Conservation (phyloP, 352 stramenopile species). For the Phytopythium ostracodes region DNA sequence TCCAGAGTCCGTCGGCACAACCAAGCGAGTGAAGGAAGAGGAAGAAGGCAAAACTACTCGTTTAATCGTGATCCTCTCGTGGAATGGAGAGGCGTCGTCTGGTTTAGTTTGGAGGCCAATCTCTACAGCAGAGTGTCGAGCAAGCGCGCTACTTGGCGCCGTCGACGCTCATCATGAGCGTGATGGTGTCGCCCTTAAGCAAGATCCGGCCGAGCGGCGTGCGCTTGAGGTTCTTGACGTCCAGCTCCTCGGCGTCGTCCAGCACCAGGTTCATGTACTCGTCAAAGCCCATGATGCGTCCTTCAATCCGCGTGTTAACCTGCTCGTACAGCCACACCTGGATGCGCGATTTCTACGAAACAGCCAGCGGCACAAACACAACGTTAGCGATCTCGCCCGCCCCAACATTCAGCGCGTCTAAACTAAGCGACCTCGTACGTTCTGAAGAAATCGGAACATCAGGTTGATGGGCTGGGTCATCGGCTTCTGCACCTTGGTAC, state of each 20-base stretch:
- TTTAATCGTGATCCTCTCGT: neutral
- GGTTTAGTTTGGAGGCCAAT: neutral
- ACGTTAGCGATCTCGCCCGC: neutral
- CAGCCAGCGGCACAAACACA: slow-evolving; percentile 5
- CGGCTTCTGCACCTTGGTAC: slow-evolving; percentile 96
- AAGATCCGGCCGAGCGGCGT: slow-evolving; percentile 96
- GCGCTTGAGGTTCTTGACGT: slow-evolving; percentile 93
- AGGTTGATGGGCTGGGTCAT: slow-evolving; percentile 99
- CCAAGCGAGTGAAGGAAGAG: neutral
- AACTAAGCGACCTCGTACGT: slow-evolving; percentile 51
- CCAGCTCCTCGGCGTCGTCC: slow-evolving; percentile 96
- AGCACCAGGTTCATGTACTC: slow-evolving; percentile 99
- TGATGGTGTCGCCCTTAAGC: slow-evolving; percentile 99
- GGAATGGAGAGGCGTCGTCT: neutral
- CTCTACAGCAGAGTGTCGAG: neutral
- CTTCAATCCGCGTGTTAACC: slow-evolving; percentile 97
- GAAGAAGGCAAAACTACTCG: neutral
- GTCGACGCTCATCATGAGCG: slow-evolving; percentile 94
- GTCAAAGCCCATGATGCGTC: slow-evolving; percentile 98
- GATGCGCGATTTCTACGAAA: slow-evolving; percentile 92
- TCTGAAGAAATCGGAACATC: slow-evolving; percentile 99
- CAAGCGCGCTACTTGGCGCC: slow-evolving; percentile 30
- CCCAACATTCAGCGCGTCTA: no score
- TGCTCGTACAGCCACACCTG: slow-evolving; percentile 99
- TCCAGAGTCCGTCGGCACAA: neutral